Conservation (phyloP, 2,329 filamentous ascomycete genomes). For the Pseudogymnoascus sp. region DNA sequence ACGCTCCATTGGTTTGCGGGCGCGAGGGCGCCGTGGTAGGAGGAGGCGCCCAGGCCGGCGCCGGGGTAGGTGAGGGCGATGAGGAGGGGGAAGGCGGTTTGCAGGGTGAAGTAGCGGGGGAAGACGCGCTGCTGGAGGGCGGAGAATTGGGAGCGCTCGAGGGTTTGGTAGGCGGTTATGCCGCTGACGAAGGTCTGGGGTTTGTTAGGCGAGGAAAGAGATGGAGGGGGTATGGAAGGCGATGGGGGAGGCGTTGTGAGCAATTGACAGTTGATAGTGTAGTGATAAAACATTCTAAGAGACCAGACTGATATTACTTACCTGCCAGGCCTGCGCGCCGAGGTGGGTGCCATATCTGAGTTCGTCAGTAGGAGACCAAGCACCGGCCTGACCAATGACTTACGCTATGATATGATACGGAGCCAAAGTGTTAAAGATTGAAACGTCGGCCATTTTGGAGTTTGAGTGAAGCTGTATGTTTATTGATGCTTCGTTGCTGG, state of each 20-base stretch:
- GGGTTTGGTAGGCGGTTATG: constrained; percentile 66
- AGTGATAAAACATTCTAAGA: neutral
- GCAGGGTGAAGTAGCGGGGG: constrained; percentile 81
- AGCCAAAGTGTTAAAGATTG: constrained; percentile 50
- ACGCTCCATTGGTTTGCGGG: constrained; percentile 55
- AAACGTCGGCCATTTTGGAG: constrained; percentile 29
- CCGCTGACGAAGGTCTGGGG: constrained; percentile 65
- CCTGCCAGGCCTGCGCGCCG: constrained; percentile 81
- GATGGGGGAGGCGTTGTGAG: neutral
- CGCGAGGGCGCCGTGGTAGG: constrained; percentile 45
- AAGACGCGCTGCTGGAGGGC: constrained; percentile 74
- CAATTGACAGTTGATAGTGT: neutral
- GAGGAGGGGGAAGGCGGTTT: constrained; percentile 65
- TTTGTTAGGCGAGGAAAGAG: constrained; percentile 13
- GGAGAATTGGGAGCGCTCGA: constrained; percentile 74
- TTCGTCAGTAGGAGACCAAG: constrained; percentile 13
- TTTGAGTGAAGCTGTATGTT: neutral
- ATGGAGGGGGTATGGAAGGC: neutral
- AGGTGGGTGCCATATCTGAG: constrained; percentile 78
- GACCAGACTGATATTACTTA: constrained; percentile 30
- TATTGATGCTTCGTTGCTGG: constrained; percentile 1
- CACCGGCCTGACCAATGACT: constrained; percentile 20
- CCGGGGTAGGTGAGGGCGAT: constrained; percentile 71
- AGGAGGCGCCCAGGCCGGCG: neutral
- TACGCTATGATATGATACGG: constrained; percentile 74